Conservation (phyloP, 805 yeast species). For the Starmerella scarabaei region DNA sequence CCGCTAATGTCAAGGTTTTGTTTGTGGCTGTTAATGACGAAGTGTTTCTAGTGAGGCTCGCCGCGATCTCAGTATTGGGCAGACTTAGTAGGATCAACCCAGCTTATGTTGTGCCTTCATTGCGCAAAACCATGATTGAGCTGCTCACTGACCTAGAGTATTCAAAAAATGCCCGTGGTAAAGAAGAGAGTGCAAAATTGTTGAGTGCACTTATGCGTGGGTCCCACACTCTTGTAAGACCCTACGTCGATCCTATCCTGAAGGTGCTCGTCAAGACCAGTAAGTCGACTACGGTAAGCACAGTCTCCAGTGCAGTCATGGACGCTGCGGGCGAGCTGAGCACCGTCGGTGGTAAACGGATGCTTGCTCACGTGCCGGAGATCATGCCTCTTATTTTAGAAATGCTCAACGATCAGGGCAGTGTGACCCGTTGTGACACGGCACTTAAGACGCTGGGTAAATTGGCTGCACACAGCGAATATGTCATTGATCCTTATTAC, state of each 20-base stretch:
- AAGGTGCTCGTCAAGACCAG: conserved; percentile 71
- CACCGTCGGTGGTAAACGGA: conserved; percentile 75
- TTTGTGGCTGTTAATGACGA: conserved; percentile 90
- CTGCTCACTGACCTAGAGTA: conserved; percentile 73
- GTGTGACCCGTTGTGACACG: conserved; percentile 77
- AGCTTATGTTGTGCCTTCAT: conserved; percentile 86
- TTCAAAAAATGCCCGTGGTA: conserved; percentile 58
- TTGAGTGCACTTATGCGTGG: conserved; percentile 61
- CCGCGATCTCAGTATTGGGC: conserved; percentile 68
- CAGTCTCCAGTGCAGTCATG: conserved; percentile 78
- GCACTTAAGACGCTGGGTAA: conserved; percentile 82
- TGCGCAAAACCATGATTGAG: conserved; percentile 76
- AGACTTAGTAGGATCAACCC: conserved; percentile 78
- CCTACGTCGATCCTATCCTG: conserved; percentile 83
- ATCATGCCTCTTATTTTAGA: conserved; percentile 81
- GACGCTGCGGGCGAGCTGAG: conserved; percentile 82
- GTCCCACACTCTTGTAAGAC: conserved; percentile 71
- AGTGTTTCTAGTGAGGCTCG: conserved; percentile 65
- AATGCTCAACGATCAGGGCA: conserved; percentile 83
- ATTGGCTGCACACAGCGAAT: conserved; percentile 79
- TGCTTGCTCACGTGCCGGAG: conserved; percentile 55
- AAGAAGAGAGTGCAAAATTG: conserved; percentile 75
- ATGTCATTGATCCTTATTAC: conserved; percentile 82
- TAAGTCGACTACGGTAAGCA: conserved; percentile 47
- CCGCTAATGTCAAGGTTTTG: conserved; percentile 71